Percentiles rank a stretch among this genome's conserved stretches.
Conservation (phyloP, 169 alveolate species). For the Eimeria brunetti region DNA sequence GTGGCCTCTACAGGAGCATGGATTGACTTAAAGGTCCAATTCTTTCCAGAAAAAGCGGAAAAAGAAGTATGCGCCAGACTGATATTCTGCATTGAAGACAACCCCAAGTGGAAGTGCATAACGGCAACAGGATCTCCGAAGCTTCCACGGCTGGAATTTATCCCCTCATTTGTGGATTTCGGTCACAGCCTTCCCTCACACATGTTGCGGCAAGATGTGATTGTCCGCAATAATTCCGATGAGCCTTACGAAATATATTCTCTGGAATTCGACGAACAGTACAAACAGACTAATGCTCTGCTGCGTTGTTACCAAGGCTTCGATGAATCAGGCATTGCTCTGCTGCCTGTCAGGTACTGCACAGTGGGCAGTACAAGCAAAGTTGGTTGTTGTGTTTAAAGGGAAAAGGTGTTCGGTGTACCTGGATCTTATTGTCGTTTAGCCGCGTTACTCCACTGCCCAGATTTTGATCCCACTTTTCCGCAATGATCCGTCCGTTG, state of each 20-base stretch:
- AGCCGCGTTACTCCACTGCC: background rate
- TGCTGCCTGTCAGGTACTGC: slow-evolving; percentile 80
- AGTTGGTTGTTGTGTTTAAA: background rate
- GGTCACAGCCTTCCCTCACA: slow-evolving; percentile 70
- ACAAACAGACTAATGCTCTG: slow-evolving; percentile 92
- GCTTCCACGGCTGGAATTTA: slow-evolving; percentile 33
- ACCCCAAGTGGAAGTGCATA: slow-evolving; percentile 88
- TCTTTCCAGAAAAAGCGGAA: slow-evolving; percentile 26
- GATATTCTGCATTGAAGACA: slow-evolving; percentile 87
- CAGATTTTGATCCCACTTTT: background rate
- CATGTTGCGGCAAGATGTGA: slow-evolving; percentile 80
- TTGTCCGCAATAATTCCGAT: slow-evolving; percentile 91
- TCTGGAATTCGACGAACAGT: slow-evolving; percentile 92
- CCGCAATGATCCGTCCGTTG: background rate
- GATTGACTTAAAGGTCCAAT: slow-evolving; percentile 64
- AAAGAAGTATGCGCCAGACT: slow-evolving; percentile 28
- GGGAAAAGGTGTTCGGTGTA: background rate
- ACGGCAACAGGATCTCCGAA: slow-evolving; percentile 90
- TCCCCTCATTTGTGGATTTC: slow-evolving; percentile 69
- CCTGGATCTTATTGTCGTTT: background rate
- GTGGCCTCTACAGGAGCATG: slow-evolving; percentile 84
- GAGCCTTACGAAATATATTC: slow-evolving; percentile 93
- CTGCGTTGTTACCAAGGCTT: slow-evolving; percentile 88
- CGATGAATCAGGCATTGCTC: slow-evolving; percentile 81
- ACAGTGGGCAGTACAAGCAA: background rate